Percentiles rank a stretch among this genome's conserved stretches.
Conservation (phyloP, 495 filamentous ascomycete species). For the Patellaria atrata region DNA sequence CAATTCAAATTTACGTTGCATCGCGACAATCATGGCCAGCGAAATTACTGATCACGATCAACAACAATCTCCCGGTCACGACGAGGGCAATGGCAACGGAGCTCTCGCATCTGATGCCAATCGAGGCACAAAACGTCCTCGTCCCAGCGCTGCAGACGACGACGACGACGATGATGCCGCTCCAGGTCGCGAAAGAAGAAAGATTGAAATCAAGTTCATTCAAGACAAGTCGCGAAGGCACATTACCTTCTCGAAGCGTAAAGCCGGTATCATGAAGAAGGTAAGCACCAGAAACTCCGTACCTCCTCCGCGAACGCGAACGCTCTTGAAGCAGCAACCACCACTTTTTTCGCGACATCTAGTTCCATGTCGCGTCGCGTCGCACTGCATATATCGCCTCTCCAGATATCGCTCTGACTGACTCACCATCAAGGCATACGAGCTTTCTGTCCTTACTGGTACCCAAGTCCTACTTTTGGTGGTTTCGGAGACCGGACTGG, state of each 20-base stretch:
- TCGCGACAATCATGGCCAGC: slow-evolving; percentile 20
- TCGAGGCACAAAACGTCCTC: slow-evolving; percentile 81
- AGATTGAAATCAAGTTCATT: slow-evolving; percentile 99
- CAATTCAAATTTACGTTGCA: slow-evolving; percentile 13
- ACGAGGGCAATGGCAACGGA: slow-evolving; percentile 48
- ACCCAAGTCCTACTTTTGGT: slow-evolving; percentile 96
- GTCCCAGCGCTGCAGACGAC: slow-evolving; percentile 68
- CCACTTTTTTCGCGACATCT: too few relatives aligned
- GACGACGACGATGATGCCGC: slow-evolving; percentile 98
- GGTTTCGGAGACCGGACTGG: slow-evolving; percentile 94
- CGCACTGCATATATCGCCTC: slow-evolving; percentile 4
- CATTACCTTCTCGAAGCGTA: slow-evolving; percentile 99
- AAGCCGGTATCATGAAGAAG: slow-evolving; percentile 99
- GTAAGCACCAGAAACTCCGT: too few relatives aligned
- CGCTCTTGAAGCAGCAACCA: too few relatives aligned
- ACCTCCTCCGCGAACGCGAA: too few relatives aligned
- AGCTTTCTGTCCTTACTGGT: slow-evolving; percentile 92
- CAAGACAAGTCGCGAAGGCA: slow-evolving; percentile 99
- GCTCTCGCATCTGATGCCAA: slow-evolving; percentile 39
- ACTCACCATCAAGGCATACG: slow-evolving; percentile 59
- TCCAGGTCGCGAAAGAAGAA: slow-evolving; percentile 92
- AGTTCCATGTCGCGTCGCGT: slow-evolving; percentile 2
- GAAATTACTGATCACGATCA: slow-evolving; percentile 33
- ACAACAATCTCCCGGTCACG: slow-evolving; percentile 35
- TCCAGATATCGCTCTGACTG: slow-evolving; percentile 3